Base-by-base conservation (phyloP, 331 rosid species). In the Stylosanthes scabra region DNA sequence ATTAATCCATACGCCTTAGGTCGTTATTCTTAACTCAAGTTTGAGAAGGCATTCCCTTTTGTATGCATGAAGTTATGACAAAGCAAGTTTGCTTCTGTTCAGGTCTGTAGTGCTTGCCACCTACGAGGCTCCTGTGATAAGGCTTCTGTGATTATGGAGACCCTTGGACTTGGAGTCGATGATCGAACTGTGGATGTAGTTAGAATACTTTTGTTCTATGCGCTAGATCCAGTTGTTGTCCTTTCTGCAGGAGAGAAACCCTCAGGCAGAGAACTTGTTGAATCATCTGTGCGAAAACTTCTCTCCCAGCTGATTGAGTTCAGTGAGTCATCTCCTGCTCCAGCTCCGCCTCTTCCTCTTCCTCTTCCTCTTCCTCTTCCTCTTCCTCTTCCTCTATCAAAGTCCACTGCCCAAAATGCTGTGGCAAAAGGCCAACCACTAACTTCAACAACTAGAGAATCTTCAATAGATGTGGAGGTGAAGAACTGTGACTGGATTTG, bases 111-210 rank as follows among this genome's bases (percentile, higher is more conserved):
- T 82, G 75, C 85, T 77, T 95, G 99, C 86, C 82, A 77, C 56
- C 83, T 95, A 57, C 88, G 93, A 71, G 95, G 85, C 65, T 90
- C 99, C 40, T 95, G 97, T 78, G 99, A 91, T 79, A 88, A 96
- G 75, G 96, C 99, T 63, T 95, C 91, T 84, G 91, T 80, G 50
- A 80, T 88, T 82, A 72, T 92, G 46, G 83, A 87, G 74, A 31
- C 37, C 37, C 37, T 31, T 31, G 91, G 83, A 68, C 11, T 63
- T 57, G 92, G 92, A 78, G 91, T 86, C 14, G 78, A 83, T 71
- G 95, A 91, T 51, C 87, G 97, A 50, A 95, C 99, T 9, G 97
- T 90, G 86, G 99, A 91, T 92, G 15, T 95, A 70, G 89, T 89
- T 78, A 92, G 97, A 40, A 60, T 91, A 84, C 85, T 95, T 74